Percentiles rank a stretch among this genome's conserved stretches.
These are phyloP conservation scores for Xylaria sp. DNA, from an alignment of 2,329 filamentous ascomycete species.

Conservation along the genomic window DNA sequence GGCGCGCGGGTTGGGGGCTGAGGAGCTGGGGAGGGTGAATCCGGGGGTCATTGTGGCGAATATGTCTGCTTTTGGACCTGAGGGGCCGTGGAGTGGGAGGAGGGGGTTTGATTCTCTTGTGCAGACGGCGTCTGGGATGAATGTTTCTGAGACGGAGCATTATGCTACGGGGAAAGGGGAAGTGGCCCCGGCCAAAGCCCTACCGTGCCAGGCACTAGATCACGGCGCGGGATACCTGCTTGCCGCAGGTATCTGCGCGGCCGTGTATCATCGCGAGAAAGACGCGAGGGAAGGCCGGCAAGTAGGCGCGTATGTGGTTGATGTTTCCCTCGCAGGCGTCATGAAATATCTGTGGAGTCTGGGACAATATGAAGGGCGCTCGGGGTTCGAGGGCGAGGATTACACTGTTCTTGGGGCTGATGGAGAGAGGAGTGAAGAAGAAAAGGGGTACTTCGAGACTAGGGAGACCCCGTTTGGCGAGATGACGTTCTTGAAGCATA, in stretches of 20 bases:
- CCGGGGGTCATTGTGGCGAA: constrained; percentile 35
- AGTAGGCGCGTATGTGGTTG: constrained; percentile 60
- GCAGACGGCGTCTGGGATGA: constrained; percentile 65
- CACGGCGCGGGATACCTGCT: constrained; percentile 66
- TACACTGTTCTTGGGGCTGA: neutral
- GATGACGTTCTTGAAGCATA: constrained; percentile 60
- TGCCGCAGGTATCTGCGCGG: constrained; percentile 63
- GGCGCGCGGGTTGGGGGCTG: constrained; percentile 49
- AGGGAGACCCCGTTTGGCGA: constrained; percentile 58
- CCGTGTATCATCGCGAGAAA: constrained; percentile 59
- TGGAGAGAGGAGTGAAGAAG: constrained; percentile 39
- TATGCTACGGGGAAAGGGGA: constrained; percentile 54
- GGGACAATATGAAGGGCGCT: constrained; percentile 59
- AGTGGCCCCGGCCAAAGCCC: constrained; percentile 54
- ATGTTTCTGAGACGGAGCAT: constrained; percentile 64
- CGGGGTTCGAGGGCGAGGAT: constrained; percentile 56
- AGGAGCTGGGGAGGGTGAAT: constrained; percentile 11
- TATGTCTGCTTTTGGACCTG: constrained; percentile 63
- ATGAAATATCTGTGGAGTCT: constrained; percentile 67
- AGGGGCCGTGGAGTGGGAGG: constrained; percentile 51
- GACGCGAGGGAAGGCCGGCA: constrained; percentile 48
- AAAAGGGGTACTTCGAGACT: constrained; percentile 55
- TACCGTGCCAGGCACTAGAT: constrained; percentile 67
- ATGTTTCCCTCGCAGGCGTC: constrained; percentile 65
- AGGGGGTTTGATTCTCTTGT: constrained; percentile 65